Base-by-base conservation (phyloP, 768 basidiomycete genomes). In the Boletus tomentosulus region DNA sequence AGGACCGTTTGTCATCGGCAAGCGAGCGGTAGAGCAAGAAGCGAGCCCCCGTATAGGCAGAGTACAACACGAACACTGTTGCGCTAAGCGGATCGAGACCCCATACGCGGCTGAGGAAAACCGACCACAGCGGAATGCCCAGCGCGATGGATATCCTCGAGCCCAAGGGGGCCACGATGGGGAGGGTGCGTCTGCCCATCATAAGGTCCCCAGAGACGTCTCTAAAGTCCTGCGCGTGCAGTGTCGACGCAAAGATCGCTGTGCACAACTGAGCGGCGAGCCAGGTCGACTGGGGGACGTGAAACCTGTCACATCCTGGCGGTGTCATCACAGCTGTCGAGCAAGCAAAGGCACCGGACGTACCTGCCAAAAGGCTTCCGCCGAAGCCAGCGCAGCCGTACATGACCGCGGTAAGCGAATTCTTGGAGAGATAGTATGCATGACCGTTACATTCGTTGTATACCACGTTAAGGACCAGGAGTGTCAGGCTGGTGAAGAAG, bases 191-290 rank as follows among this genome's bases (percentile, higher is more conserved):
- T 39, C 77, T 62, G 7, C 72, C 73, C 4, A 61, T 61, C 1
- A 62, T 48, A 3, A 56, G 56, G 52, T 78, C 79, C 4, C 78
- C 76, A 24, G 66, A 63, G 8, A 71, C 60, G 50, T 79, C 78
- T 24, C 69, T 65, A 34, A 71, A 71, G 46, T 71, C 66, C 56
- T 70, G 64, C 3, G 60, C 60, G 27, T 63, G 60, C 22, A 73
- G 56, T 8, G 74, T 75, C 9, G 70, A 69, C 1, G 63, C 57
- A 31, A 70, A 66, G 1, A 73, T 44, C 4, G 58, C 53, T 1
- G 61, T 59, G 51, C 67, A 74, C 34, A 65, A n/a, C 12, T 53
- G 46, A 37, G 69, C 57, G 9, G 72, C 70, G 2, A 61, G 44
- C 35, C 51, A 44, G 13, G 50, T 58, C 5, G 48, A 56, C 6